A percentile compares a stretch with the other conserved stretches of the same genome.
These are phyloP conservation scores for Ramaria sp. DNA, from an alignment of 768 basidiomycete genomes.

Conservation along the genomic window DNA sequence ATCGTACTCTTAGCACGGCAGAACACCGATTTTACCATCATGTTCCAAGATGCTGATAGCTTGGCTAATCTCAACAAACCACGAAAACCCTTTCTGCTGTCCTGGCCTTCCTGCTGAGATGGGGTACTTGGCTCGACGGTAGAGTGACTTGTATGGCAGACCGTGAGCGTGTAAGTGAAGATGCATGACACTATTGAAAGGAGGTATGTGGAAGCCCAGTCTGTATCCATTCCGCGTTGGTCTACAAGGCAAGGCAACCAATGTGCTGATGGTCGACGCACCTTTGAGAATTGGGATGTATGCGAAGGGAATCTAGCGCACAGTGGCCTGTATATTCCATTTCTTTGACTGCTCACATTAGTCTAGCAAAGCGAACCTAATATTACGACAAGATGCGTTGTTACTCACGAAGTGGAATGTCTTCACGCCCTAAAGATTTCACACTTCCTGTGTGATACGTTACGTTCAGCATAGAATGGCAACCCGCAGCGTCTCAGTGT, in stretches of 20 bases:
- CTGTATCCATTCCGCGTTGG: slow-evolving; percentile 23
- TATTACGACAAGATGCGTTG: slow-evolving; percentile 15
- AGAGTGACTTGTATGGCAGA: slow-evolving; percentile 44
- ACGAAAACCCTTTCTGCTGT: slow-evolving; percentile 54
- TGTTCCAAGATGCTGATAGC: slow-evolving; percentile 47
- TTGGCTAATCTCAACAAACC: slow-evolving; percentile 62
- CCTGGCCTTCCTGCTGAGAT: slow-evolving; percentile 26
- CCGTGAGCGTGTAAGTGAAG: slow-evolving; percentile 68
- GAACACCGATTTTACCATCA: slow-evolving; percentile 36
- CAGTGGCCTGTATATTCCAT: slow-evolving; percentile 43
- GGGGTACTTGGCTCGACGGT: slow-evolving; percentile 38
- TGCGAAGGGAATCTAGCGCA: slow-evolving; percentile 37
- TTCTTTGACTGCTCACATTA: slow-evolving; percentile 25
- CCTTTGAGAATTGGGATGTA: slow-evolving; percentile 35
- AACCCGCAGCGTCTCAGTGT: slow-evolving; percentile 1
- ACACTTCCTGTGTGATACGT: slow-evolving; percentile 43
- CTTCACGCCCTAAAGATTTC: slow-evolving; percentile 30
- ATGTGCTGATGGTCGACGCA: background rate
- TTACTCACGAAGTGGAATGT: slow-evolving; percentile 39
- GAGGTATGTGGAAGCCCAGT: slow-evolving; percentile 76
- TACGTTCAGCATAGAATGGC: slow-evolving; percentile 2
- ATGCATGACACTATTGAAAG: slow-evolving; percentile 62
- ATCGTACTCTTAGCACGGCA: slow-evolving; percentile 30
- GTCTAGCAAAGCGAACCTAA: background rate
- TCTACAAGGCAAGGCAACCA: background rate